These are phyloP conservation scores for Myriosclerotinia scirpicola DNA, from an alignment of 2,329 filamentous ascomycete genomes.

Conservation along the genomic window DNA sequence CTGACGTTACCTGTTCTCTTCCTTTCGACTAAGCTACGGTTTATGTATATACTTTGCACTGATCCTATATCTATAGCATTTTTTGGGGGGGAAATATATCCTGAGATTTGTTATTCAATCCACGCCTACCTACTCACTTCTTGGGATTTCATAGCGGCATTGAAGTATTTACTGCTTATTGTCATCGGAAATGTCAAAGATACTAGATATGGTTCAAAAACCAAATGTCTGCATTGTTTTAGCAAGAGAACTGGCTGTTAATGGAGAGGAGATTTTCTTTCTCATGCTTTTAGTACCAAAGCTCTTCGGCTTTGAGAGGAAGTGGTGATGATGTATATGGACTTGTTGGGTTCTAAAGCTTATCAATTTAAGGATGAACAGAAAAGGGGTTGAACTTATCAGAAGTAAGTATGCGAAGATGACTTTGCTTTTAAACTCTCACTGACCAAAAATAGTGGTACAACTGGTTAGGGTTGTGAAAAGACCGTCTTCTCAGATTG, in stretches of 20 bases:
- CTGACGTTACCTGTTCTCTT: too few species aligned
- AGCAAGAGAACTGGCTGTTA: constrained; percentile 23
- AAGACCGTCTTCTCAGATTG: too few species aligned
- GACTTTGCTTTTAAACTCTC: background rate
- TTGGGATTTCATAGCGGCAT: too few species aligned
- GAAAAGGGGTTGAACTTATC: constrained; percentile 14
- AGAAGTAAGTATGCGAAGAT: constrained; percentile 6
- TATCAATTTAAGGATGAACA: background rate
- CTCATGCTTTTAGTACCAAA: constrained; percentile 39
- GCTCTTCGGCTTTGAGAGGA: constrained; percentile 40
- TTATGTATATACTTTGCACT: background rate
- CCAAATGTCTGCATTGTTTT: constrained; percentile 17
- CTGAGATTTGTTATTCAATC: too few species aligned
- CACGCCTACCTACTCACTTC: too few species aligned
- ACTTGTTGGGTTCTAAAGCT: constrained; percentile 19
- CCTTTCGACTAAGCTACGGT: background rate
- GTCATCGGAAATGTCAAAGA: too few species aligned
- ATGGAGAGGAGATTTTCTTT: constrained; percentile 30
- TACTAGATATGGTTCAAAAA: background rate
- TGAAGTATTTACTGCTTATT: too few species aligned
- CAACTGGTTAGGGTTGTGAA: too few species aligned
- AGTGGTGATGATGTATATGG: constrained; percentile 27
- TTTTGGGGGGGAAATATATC: too few species aligned
- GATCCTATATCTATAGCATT: too few species aligned
- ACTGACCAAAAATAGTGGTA: constrained; percentile 24